phyloP scores from a whole-genome alignment of 495 filamentous ascomycete species.

The Chlorociboria aeruginascens region DNA sequence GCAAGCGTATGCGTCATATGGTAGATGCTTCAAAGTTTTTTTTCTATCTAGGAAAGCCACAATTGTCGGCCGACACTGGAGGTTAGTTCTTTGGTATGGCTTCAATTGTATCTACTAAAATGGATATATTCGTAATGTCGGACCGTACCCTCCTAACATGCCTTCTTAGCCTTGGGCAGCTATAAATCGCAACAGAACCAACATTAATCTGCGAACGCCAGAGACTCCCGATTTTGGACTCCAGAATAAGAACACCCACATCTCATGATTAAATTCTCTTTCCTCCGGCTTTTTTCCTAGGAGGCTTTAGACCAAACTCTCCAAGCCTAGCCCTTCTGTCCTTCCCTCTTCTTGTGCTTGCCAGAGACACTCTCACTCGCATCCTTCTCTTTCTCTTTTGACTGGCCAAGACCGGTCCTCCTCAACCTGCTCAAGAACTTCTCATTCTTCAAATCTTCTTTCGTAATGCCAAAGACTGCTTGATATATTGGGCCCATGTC shows the following conservation, averaged over 20 bases:
- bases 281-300: slow-evolving; percentile 1
- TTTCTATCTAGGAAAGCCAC: too few species aligned
- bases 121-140: too few species aligned
- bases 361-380: slow-evolving; percentile 11
- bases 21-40: too few species aligned
- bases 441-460: slow-evolving; percentile 10
- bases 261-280: slow-evolving; percentile 4
- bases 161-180: too few species aligned
- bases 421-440: slow-evolving; percentile 14
- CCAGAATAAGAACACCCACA: slow-evolving; percentile 6
- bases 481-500: slow-evolving; percentile 13
- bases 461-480: slow-evolving; percentile 12
- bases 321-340: slow-evolving; percentile 10
- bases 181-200: too few species aligned
- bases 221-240: too few species aligned
- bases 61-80: too few species aligned
- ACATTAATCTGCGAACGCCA: too few species aligned
- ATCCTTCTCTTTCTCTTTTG: slow-evolving; percentile 10
- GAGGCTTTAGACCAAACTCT: slow-evolving; percentile 6
- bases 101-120: too few species aligned
- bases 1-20: too few species aligned
- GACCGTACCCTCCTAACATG: too few species aligned
- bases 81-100: too few species aligned
- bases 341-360: slow-evolving; percentile 12
- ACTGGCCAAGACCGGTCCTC: slow-evolving; percentile 8